Conservation (phyloP, 2,329 filamentous ascomycete genomes). For the Aspergillus pseudoglaucus region DNA sequence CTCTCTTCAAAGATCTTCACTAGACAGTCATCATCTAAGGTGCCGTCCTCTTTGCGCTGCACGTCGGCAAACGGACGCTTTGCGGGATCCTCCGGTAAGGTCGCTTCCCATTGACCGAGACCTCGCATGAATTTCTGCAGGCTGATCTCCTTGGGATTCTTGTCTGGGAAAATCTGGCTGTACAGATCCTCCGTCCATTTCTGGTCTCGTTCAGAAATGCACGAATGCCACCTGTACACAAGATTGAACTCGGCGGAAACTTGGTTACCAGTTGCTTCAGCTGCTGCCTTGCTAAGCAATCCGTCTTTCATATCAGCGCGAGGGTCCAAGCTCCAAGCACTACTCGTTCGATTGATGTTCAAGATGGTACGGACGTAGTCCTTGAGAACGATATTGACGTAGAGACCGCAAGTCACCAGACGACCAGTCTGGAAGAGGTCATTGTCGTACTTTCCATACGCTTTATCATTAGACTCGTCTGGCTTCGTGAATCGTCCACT, state of each 20-base stretch:
- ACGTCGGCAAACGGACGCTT: constrained; percentile 46
- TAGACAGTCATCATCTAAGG: constrained; percentile 53
- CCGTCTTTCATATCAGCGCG: constrained; percentile 52
- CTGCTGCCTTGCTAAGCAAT: constrained; percentile 39
- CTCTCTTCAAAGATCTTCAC: constrained; percentile 49
- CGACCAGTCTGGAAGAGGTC: constrained; percentile 50
- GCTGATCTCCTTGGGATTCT: constrained; percentile 30
- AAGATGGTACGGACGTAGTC: constrained; percentile 59
- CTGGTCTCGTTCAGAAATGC: constrained; percentile 55
- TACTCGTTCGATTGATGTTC: constrained; percentile 54
- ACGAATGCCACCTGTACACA: constrained; percentile 60
- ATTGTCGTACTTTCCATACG: constrained; percentile 34
- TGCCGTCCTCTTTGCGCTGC: constrained; percentile 45
- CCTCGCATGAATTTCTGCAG: constrained; percentile 35
- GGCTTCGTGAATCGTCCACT: constrained; percentile 58
- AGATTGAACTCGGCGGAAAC: constrained; percentile 64
- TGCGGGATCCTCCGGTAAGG: constrained; percentile 39
- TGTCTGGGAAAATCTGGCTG: constrained; percentile 39
- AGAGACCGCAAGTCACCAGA: constrained; percentile 49
- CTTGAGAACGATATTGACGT: constrained; percentile 49
- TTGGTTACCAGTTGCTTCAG: constrained; percentile 58
- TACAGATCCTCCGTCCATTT: constrained; percentile 55
- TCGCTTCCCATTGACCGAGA: constrained; percentile 36
- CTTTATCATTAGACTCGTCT: constrained; percentile 31
- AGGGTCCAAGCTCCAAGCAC: constrained; percentile 58